Percentiles rank a stretch among this genome's conserved stretches.
Evolutionary conservation across 352 stramenopile species (phyloP).

Genomic region (Phytophthora fragariae): DNA sequence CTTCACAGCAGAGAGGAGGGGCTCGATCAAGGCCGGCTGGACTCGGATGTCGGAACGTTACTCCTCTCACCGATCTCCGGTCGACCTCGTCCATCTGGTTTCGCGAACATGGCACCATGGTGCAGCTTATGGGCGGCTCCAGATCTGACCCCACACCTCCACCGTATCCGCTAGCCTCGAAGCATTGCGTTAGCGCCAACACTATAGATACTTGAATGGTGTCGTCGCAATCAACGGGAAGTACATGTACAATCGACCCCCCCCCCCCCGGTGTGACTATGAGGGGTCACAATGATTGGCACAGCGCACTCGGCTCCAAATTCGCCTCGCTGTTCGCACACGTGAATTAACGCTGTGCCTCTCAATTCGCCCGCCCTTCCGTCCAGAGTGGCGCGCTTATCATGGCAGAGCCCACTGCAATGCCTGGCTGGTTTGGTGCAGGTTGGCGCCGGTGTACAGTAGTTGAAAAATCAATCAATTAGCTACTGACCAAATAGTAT

Average conservation of each 20-base stretch:
- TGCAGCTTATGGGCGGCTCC: background rate
- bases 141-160: background rate
- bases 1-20: background rate
- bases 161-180: background rate
- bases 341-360: conserved; percentile 6
- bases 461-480: conserved; percentile 8
- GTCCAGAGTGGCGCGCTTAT: conserved; percentile 12
- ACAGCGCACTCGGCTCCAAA: background rate
- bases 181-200: background rate
- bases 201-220: background rate
- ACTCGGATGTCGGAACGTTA: background rate
- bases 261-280: no score
- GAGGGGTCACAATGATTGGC: background rate
- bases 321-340: conserved; percentile 13
- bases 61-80: background rate
- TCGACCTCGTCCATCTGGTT: background rate
- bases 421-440: conserved; percentile 3
- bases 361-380: conserved; percentile 10
- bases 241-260: no score
- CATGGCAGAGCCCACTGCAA: background rate
- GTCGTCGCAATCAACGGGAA: background rate
- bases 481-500: background rate
- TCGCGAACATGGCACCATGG: background rate
- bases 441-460: background rate
- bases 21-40: background rate